phyloP scores from a whole-genome alignment of 1,284 basidiomycete species.

The Fomes fomentarius region DNA sequence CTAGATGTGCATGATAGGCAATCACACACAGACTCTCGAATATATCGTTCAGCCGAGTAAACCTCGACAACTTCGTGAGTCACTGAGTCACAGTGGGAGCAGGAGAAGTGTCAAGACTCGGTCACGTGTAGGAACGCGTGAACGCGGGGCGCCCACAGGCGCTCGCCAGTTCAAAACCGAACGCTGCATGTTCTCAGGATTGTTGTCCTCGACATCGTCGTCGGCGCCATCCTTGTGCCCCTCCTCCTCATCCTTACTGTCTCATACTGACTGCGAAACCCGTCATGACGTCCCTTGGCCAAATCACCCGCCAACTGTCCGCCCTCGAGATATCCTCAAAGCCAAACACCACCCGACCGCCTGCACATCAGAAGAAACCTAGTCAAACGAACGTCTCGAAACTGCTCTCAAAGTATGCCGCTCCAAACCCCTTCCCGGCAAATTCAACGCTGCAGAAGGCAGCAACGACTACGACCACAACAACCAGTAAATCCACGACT shows the following conservation, averaged over 20 bases:
- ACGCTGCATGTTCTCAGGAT: slow-evolving; percentile 9
- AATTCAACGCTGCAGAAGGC: slow-evolving; percentile 27
- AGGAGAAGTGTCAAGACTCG: slow-evolving; percentile 13
- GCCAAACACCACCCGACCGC: slow-evolving; percentile 36
- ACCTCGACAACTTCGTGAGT: too few species aligned
- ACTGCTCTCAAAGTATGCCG: slow-evolving; percentile 67
- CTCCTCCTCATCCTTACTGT: background rate
- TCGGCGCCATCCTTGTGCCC: slow-evolving; percentile 7
- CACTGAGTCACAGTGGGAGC: too few species aligned
- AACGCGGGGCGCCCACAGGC: slow-evolving; percentile 14
- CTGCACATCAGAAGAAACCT: slow-evolving; percentile 53
- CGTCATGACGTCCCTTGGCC: slow-evolving; percentile 45
- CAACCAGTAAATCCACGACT: slow-evolving; percentile 27
- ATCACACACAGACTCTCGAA: too few species aligned
- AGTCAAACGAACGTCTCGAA: slow-evolving; percentile 63
- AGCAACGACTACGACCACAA: slow-evolving; percentile 24
- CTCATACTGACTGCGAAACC: slow-evolving; percentile 15
- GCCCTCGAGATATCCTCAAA: slow-evolving; percentile 54
- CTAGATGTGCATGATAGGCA: too few species aligned
- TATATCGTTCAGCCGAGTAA: too few species aligned
- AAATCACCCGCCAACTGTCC: slow-evolving; percentile 51
- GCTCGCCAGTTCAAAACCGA: slow-evolving; percentile 25
- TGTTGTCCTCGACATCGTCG: slow-evolving; percentile 21
- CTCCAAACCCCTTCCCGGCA: slow-evolving; percentile 49
- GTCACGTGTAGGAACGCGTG: slow-evolving; percentile 22